A percentile compares a stretch with the other conserved stretches of the same genome.
Conservation (phyloP, 305 asterid genomes). For the Fraxinus xanthoxyloides region DNA sequence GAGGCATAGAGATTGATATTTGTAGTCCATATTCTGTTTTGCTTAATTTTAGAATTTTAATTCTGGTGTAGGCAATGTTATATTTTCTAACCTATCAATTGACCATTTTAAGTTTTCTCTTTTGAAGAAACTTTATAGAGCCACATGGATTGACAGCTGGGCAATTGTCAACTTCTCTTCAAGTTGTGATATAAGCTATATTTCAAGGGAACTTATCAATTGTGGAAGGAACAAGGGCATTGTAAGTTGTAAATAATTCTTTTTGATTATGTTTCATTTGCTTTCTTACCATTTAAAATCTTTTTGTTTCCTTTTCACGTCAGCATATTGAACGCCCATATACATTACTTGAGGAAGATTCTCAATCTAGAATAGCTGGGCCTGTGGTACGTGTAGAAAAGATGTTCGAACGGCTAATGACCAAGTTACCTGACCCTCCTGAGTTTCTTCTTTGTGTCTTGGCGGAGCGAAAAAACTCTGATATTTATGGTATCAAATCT, state of each 20-base stretch:
- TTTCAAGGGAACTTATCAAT: conserved; percentile 81
- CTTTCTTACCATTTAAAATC: conserved; percentile 16
- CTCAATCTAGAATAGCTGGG: conserved; percentile 51
- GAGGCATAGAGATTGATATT: neutral
- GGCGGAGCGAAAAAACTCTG: conserved; percentile 79
- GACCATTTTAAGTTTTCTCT: conserved; percentile 24
- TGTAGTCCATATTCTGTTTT: conserved; percentile 1
- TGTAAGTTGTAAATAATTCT: conserved; percentile 48
- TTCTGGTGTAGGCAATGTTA: neutral
- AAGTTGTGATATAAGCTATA: conserved; percentile 65
- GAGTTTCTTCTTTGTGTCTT: conserved; percentile 81
- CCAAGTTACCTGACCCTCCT: conserved; percentile 67
- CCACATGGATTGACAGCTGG: conserved; percentile 65
- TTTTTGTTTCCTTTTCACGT: conserved; percentile 20
- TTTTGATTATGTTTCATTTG: conserved; percentile 10
- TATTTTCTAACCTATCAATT: conserved; percentile 13
- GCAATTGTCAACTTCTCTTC: conserved; percentile 89
- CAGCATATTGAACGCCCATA: conserved; percentile 83
- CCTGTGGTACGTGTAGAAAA: conserved; percentile 77
- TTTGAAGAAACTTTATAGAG: conserved; percentile 61
- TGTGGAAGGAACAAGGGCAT: conserved; percentile 87
- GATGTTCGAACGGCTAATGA: conserved; percentile 72
- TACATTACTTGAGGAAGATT: conserved; percentile 83
- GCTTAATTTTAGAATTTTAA: conserved; percentile 16
- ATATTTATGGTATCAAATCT: conserved; percentile 64